A percentile compares a stretch with the other conserved stretches of the same genome.
phyloP scores from a whole-genome alignment of 169 alveolate species.

The Plasmodium vinckei region DNA sequence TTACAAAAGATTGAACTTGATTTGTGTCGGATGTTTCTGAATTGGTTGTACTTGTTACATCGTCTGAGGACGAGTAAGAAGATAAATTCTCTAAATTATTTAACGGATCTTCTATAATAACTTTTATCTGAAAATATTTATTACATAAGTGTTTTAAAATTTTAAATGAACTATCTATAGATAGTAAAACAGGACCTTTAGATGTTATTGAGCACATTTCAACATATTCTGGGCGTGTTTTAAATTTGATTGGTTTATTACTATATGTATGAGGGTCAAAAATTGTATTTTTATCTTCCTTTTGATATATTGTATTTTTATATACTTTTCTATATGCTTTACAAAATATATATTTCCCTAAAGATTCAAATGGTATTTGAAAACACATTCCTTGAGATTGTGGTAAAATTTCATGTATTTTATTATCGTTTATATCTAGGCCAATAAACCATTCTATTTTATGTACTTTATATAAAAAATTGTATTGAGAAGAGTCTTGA shows the following conservation, averaged over 20 bases:
- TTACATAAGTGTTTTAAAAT: slow-evolving; percentile 28
- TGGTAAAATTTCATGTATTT: slow-evolving; percentile 52
- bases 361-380: slow-evolving; percentile 67
- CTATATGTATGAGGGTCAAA: slow-evolving; percentile 57
- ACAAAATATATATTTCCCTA: slow-evolving; percentile 75
- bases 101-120: slow-evolving; percentile 41
- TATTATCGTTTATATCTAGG: slow-evolving; percentile 51
- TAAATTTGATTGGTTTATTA: slow-evolving; percentile 51
- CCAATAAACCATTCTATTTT: slow-evolving; percentile 75
- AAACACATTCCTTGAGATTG: slow-evolving; percentile 16
- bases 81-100: slow-evolving; percentile 24
- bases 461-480: slow-evolving; percentile 26
- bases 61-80: slow-evolving; percentile 14
- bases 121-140: slow-evolving; percentile 10
- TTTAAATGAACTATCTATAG: slow-evolving; percentile 43
- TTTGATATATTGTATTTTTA: slow-evolving; percentile 11
- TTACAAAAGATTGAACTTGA: background rate
- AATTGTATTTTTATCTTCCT: slow-evolving; percentile 27
- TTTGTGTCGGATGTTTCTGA: slow-evolving; percentile 10
- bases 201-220: slow-evolving; percentile 33
- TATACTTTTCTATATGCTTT: slow-evolving; percentile 71
- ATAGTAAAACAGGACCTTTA: slow-evolving; percentile 66
- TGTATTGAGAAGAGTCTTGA: slow-evolving; percentile 43
- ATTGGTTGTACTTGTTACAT: slow-evolving; percentile 11
- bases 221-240: slow-evolving; percentile 24